phyloP scores from a whole-genome alignment of 1,284 basidiomycete species.

The Golubevia pallescens region DNA sequence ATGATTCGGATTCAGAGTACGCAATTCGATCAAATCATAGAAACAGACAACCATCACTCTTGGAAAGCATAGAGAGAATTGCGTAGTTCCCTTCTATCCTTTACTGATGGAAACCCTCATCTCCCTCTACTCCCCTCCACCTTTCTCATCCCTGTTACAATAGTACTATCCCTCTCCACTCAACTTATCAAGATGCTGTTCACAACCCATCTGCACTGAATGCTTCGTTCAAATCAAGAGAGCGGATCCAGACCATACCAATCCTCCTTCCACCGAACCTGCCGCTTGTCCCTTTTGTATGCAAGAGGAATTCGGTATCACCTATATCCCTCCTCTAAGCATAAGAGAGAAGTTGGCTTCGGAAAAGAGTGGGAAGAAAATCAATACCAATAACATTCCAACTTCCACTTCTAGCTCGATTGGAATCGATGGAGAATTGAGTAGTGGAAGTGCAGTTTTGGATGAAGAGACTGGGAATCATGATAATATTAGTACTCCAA shows the following conservation, averaged over 20 bases:
- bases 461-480: not conserved
- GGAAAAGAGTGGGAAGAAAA: too few species aligned
- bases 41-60: too few species aligned
- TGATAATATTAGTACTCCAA: not conserved
- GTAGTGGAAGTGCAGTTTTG: not conserved
- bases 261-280: constrained; percentile 53
- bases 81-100: not conserved
- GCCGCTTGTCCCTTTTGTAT: constrained; percentile 59
- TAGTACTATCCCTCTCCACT: constrained; percentile 65
- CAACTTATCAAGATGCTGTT: constrained; percentile 94
- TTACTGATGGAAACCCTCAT: not conserved
- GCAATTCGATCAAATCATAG: too few species aligned
- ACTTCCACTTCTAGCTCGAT: not conserved
- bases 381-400: too few species aligned
- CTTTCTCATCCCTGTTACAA: not conserved
- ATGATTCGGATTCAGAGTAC: too few species aligned
- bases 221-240: constrained; percentile 99
- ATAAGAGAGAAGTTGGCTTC: too few species aligned
- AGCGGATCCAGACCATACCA: constrained; percentile 72
- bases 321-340: constrained; percentile 36
- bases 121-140: constrained; percentile 10
- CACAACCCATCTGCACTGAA: constrained; percentile 97
- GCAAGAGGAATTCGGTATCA: constrained; percentile 50
- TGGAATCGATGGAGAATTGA: not conserved
- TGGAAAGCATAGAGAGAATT: too few species aligned